Percentiles rank a stretch among this genome's conserved stretches.
Conservation (phyloP, 495 filamentous ascomycete genomes). For the Pyronema domesticum region DNA sequence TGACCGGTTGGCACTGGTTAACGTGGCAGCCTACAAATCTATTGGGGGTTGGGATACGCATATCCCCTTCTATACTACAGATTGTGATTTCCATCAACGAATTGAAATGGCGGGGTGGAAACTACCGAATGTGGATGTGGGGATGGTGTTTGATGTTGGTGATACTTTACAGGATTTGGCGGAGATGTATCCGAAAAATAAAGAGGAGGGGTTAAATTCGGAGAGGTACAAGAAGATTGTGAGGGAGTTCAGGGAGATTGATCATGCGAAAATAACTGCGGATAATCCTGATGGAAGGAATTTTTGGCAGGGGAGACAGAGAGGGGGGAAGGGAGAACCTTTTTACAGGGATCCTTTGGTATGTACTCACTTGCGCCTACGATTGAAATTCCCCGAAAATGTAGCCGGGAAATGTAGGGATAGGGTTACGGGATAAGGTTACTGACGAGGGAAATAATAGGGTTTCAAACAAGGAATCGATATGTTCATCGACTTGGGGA, state of each 20-base stretch:
- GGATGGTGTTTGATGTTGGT: slow-evolving; percentile 37
- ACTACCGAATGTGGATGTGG: slow-evolving; percentile 33
- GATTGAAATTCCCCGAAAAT: not conserved
- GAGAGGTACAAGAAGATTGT: slow-evolving; percentile 16
- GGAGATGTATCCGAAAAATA: slow-evolving; percentile 29
- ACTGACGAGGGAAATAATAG: not conserved
- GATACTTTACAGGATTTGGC: slow-evolving; percentile 30
- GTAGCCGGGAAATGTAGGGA: not conserved
- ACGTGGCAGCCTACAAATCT: slow-evolving; percentile 33
- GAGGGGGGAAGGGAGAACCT: slow-evolving; percentile 41
- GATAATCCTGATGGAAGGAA: slow-evolving; percentile 30
- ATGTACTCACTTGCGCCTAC: not conserved
- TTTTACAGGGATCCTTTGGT: slow-evolving; percentile 39
- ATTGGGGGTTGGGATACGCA: slow-evolving; percentile 43
- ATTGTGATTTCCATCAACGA: slow-evolving; percentile 41
- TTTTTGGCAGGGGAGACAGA: slow-evolving; percentile 41
- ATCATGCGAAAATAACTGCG: slow-evolving; percentile 23
- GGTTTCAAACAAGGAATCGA: slow-evolving; percentile 34
- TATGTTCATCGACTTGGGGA: slow-evolving; percentile 36
- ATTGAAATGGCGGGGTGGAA: slow-evolving; percentile 29
- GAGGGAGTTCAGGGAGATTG: slow-evolving; percentile 29
- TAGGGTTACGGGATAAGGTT: not conserved
- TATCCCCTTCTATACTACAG: slow-evolving; percentile 44
- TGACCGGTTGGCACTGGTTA: slow-evolving; percentile 41
- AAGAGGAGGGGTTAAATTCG: slow-evolving; percentile 15